Evolutionary conservation across 2,329 filamentous ascomycete species (phyloP).

Genomic region (Botryotinia convoluta): DNA sequence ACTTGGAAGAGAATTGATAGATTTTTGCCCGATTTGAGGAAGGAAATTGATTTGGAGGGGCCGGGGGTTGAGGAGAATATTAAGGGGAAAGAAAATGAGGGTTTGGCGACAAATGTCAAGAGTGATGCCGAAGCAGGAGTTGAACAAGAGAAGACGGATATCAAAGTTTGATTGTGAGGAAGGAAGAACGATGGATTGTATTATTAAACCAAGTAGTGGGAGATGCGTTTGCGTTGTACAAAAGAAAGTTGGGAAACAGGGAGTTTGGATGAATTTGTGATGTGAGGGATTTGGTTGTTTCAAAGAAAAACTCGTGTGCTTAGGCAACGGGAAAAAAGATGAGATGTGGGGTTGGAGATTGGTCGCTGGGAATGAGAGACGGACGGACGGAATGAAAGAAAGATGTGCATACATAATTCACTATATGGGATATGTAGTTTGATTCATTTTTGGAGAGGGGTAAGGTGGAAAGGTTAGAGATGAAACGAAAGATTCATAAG

Average conservation of each 20-base stretch:
- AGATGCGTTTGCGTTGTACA: background rate
- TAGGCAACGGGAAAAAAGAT: background rate
- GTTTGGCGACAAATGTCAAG: background rate
- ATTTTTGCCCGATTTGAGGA: conserved; percentile 59
- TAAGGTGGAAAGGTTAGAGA: background rate
- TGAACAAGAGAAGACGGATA: background rate
- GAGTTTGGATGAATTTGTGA: conserved; percentile 8
- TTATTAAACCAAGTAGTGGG: background rate
- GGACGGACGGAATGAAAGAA: background rate
- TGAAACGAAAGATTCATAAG: background rate
- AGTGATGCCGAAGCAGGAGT: background rate
- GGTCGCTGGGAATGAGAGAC: background rate
- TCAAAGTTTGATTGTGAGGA: background rate
- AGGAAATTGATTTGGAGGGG: conserved; percentile 53
- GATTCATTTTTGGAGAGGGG: background rate
- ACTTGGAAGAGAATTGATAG: conserved; percentile 65
- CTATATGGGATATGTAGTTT: background rate
- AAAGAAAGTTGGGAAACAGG: background rate
- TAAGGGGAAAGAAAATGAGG: background rate
- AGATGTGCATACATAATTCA: background rate
- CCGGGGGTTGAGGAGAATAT: background rate
- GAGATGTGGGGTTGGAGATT: background rate
- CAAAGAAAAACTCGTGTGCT: background rate
- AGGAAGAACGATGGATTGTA: background rate
- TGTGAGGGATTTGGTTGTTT: background rate